These are phyloP conservation scores for Populus tremula DNA, from an alignment of 345 rosid genomes.

Conservation along the genomic window DNA sequence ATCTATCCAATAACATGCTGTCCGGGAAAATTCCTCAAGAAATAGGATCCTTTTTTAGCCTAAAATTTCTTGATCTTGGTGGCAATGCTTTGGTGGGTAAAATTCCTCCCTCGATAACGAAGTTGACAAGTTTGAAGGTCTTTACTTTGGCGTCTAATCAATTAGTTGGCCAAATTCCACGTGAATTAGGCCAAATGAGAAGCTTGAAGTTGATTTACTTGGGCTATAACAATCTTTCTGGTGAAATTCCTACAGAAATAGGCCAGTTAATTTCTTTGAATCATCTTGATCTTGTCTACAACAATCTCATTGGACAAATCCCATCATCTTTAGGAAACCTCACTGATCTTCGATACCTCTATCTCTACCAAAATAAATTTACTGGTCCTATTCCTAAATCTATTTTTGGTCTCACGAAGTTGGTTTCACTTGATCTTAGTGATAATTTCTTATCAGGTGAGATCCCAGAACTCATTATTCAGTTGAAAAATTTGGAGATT, in stretches of 20 bases:
- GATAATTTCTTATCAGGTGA: conserved; percentile 72
- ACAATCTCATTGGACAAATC: conserved; percentile 70
- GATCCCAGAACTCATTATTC: conserved; percentile 52
- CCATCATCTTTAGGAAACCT: conserved; percentile 66
- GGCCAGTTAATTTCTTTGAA: conserved; percentile 49
- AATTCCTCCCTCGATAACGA: conserved; percentile 50
- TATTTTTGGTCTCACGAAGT: conserved; percentile 46
- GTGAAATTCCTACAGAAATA: conserved; percentile 63
- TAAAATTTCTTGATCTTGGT: conserved; percentile 71
- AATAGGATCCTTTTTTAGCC: conserved; percentile 51
- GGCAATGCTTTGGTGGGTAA: conserved; percentile 67
- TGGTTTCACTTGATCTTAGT: conserved; percentile 77
- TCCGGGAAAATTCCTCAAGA: conserved; percentile 50
- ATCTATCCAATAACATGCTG: conserved; percentile 81
- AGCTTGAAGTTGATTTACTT: conserved; percentile 76
- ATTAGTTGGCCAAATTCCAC: conserved; percentile 56
- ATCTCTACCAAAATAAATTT: conserved; percentile 78
- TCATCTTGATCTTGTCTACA: conserved; percentile 89
- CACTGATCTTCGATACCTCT: conserved; percentile 51
- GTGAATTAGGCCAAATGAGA: conserved; percentile 45
- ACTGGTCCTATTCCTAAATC: conserved; percentile 55
- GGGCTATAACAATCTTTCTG: conserved; percentile 84
- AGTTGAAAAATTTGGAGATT: conserved; percentile 60
- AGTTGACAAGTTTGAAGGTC: conserved; percentile 48
- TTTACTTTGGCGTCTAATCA: conserved; percentile 83